phyloP scores from a whole-genome alignment of 164 flowering plant species.

The Stephania japonica region DNA sequence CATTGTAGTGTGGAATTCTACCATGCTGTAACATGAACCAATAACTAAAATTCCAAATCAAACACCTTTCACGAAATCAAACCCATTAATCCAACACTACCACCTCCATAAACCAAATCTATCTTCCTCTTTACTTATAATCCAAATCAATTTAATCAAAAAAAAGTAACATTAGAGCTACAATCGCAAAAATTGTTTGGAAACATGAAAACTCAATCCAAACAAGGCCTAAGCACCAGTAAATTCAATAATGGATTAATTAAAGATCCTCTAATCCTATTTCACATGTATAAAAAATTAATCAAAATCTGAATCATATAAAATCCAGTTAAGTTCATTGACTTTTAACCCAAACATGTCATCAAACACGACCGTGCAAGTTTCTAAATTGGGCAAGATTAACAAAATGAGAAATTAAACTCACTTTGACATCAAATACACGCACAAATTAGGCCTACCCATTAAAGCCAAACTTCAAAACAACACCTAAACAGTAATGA shows the following conservation, averaged over 20 bases:
- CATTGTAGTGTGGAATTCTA: not conserved
- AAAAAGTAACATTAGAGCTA: not conserved
- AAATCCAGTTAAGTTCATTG: not conserved
- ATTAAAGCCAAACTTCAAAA: not conserved
- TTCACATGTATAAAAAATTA: no score
- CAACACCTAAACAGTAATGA: not conserved
- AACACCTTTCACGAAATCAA: slow-evolving; percentile 58
- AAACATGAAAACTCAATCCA: no score
- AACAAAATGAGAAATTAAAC: not conserved
- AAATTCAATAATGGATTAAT: no score
- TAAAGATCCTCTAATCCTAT: no score
- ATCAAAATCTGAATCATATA: not conserved
- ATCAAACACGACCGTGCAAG: not conserved
- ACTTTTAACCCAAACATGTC: not conserved
- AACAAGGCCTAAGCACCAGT: no score
- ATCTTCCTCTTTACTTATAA: slow-evolving; percentile 75
- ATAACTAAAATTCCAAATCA: slow-evolving; percentile 25
- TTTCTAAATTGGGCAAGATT: no score
- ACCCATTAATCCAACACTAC: slow-evolving; percentile 96
- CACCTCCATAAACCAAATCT: slow-evolving; percentile 94
- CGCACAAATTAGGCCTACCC: not conserved
- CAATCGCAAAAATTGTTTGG: no score
- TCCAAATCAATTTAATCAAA: not conserved
- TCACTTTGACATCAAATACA: not conserved
- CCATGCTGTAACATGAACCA: not conserved